Evolutionary conservation across 2,329 filamentous ascomycete species (phyloP).

Genomic region (Aspergillus alliaceus): DNA sequence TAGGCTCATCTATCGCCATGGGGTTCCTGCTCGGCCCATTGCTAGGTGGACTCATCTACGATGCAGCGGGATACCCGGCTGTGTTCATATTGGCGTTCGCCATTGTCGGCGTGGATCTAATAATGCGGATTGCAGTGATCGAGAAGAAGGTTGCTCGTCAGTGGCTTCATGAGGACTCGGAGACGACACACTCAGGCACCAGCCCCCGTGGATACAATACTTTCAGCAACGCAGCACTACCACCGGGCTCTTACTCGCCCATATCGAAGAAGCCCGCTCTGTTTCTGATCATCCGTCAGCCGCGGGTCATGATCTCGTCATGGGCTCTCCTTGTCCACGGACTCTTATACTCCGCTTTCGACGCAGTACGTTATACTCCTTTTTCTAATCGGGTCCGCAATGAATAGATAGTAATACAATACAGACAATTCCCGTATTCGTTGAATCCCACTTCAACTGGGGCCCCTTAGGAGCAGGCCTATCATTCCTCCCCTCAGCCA

Average conservation of each 20-base stretch:
- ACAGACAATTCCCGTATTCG: slow-evolving; percentile 53
- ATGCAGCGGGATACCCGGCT: slow-evolving; percentile 57
- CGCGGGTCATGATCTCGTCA: slow-evolving; percentile 58
- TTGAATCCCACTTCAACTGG: slow-evolving; percentile 56
- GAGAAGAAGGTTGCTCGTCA: slow-evolving; percentile 59
- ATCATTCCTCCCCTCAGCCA: slow-evolving; percentile 58
- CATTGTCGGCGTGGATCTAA: slow-evolving; percentile 58
- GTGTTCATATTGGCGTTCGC: slow-evolving; percentile 60
- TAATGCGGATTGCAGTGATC: slow-evolving; percentile 61
- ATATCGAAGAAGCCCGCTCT: slow-evolving; percentile 12
- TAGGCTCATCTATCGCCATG: slow-evolving; percentile 57
- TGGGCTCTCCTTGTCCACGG: slow-evolving; percentile 54
- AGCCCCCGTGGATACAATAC: neutral
- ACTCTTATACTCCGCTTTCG: slow-evolving; percentile 53
- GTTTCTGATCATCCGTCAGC: slow-evolving; percentile 31
- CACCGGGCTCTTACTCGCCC: neutral
- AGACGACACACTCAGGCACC: neutral
- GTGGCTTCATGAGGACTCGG: slow-evolving; percentile 16
- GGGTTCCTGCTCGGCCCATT: slow-evolving; percentile 59
- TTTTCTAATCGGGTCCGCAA: slow-evolving; percentile 16
- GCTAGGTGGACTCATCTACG: slow-evolving; percentile 61
- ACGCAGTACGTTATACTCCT: slow-evolving; percentile 32
- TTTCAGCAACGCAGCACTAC: neutral
- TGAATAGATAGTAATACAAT: slow-evolving; percentile 8
- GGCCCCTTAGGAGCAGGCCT: slow-evolving; percentile 57